Evolutionary conservation across 495 filamentous ascomycete species (phyloP).

Genomic region (Xylaria venustula): DNA sequence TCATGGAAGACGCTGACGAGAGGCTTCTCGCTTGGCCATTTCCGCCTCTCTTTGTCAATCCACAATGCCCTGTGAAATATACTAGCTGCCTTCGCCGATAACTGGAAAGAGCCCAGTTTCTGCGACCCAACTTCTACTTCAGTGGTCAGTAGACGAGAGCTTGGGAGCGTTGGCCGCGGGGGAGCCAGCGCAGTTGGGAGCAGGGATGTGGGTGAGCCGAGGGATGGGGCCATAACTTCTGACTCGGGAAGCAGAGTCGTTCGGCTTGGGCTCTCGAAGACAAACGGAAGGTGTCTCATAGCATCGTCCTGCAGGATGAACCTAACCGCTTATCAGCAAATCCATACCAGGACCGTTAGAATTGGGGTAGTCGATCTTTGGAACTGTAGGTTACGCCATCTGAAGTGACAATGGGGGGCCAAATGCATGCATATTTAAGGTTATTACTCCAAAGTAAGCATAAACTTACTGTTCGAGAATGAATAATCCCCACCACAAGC

Average conservation of each 20-base stretch:
- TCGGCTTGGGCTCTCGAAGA: constrained; percentile 27
- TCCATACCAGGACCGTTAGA: neutral
- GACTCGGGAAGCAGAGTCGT: constrained; percentile 29
- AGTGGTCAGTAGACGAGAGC: constrained; percentile 19
- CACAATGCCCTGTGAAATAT: constrained; percentile 27
- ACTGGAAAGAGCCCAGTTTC: constrained; percentile 25
- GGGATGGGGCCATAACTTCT: constrained; percentile 17
- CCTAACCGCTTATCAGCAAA: constrained; percentile 11
- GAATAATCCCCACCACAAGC: constrained; percentile 35
- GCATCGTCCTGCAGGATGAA: constrained; percentile 30
- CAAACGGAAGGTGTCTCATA: constrained; percentile 23
- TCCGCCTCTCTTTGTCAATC: constrained; percentile 28
- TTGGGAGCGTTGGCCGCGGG: constrained; percentile 16
- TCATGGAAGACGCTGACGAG: constrained; percentile 20
- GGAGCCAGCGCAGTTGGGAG: neutral
- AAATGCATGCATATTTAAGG: neutral
- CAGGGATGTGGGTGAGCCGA: neutral
- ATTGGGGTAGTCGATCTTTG: neutral
- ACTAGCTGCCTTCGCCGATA: constrained; percentile 26
- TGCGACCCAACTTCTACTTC: constrained; percentile 13
- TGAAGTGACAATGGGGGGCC: too few species aligned
- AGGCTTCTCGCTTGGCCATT: constrained; percentile 22
- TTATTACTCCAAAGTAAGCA: neutral
- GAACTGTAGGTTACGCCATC: neutral
- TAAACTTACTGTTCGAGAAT: constrained; percentile 33